Evolutionary conservation across 2,329 filamentous ascomycete genomes (phyloP).

Genomic region (Drechslerella coelobrocha): DNA sequence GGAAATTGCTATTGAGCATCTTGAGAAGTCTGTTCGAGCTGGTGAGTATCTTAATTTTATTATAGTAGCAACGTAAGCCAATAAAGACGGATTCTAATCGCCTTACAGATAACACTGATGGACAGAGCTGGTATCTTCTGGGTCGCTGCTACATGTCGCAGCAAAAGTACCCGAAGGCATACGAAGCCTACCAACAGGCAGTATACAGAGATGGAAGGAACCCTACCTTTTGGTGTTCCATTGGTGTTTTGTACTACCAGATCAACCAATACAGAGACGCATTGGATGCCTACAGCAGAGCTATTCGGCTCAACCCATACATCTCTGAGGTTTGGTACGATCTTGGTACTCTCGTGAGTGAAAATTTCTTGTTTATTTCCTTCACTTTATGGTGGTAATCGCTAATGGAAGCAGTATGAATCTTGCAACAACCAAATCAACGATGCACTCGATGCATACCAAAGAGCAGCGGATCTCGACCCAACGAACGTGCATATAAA

Average conservation of each 20-base stretch:
- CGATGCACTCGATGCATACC: conserved; percentile 94
- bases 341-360: conserved; percentile 85
- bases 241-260: conserved; percentile 97
- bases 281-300: conserved; percentile 93
- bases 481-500: conserved; percentile 95
- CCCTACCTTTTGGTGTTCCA: conserved; percentile 99
- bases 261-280: conserved; percentile 99
- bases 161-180: conserved; percentile 97
- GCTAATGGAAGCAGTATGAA: conserved; percentile 72
- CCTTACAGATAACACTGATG: conserved; percentile 84
- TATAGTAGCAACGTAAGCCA: conserved; percentile 8
- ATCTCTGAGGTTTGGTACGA: conserved; percentile 99
- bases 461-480: conserved; percentile 91
- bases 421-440: conserved; percentile 98
- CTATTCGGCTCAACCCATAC: conserved; percentile 94
- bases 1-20: conserved; percentile 93
- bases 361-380: conserved; percentile 51
- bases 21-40: conserved; percentile 93
- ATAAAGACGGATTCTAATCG: no score
- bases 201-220: conserved; percentile 98
- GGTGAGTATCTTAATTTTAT: conserved; percentile 66
- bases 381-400: conserved; percentile 15
- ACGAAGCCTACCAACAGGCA: conserved; percentile 97
- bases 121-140: conserved; percentile 97
- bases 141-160: conserved; percentile 99